Percentiles rank a stretch among this genome's conserved stretches.
Evolutionary conservation across 2,329 filamentous ascomycete species (phyloP).

Genomic region (Pseudofabraea citricarpa): DNA sequence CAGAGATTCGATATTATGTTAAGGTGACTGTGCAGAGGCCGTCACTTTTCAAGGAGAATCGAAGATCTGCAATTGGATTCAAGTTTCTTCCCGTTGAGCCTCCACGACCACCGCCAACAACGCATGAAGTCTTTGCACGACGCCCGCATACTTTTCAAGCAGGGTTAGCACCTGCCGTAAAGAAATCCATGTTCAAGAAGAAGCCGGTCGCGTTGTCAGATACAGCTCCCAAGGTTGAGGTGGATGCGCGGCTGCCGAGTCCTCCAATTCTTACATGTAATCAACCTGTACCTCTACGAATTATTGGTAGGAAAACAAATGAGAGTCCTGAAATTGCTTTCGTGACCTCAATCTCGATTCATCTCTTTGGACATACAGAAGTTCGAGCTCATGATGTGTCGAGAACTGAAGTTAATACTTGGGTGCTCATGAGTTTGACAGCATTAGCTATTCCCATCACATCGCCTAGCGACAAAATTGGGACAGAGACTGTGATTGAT

Average conservation of each 20-base stretch:
- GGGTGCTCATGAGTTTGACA: conserved; percentile 68
- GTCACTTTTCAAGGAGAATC: conserved; percentile 85
- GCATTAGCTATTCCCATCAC: conserved; percentile 70
- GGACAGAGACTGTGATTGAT: conserved; percentile 66
- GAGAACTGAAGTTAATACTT: conserved; percentile 66
- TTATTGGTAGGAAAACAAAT: conserved; percentile 74
- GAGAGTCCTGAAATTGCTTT: conserved; percentile 66
- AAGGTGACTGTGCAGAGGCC: conserved; percentile 94
- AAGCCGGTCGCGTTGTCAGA: conserved; percentile 24
- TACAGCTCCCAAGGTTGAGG: conserved; percentile 67
- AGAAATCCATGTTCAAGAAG: conserved; percentile 26
- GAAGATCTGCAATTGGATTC: conserved; percentile 63
- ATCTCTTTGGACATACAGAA: conserved; percentile 73
- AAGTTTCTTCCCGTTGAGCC: conserved; percentile 93
- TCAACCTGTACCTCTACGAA: conserved; percentile 72
- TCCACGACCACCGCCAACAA: conserved; percentile 61
- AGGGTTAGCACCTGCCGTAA: conserved; percentile 24
- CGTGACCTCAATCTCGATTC: conserved; percentile 74
- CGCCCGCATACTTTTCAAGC: conserved; percentile 57
- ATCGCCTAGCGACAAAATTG: conserved; percentile 50
- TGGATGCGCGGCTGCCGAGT: conserved; percentile 74
- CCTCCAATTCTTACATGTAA: conserved; percentile 89
- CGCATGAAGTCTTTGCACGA: conserved; percentile 80
- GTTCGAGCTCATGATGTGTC: conserved; percentile 73
- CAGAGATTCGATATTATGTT: conserved; percentile 89